Base-by-base conservation (phyloP, 495 filamentous ascomycete species). In the Podospora appendiculata region DNA sequence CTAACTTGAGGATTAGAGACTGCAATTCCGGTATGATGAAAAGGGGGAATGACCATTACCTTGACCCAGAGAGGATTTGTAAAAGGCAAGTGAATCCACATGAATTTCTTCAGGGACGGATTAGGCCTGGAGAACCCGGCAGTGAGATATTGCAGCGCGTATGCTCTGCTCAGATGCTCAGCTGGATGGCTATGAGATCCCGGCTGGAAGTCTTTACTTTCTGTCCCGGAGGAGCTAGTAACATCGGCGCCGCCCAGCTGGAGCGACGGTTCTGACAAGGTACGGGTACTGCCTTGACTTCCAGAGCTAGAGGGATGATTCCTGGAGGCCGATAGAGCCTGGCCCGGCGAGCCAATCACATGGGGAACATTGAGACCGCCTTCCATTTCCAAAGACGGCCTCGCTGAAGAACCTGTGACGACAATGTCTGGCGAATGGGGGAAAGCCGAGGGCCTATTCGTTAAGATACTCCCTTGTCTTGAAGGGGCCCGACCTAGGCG, bases 61-160 rank as follows among this genome's bases (percentile, higher is more conserved):
- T 78, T 80, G 11, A 86, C 83, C 83, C 83, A 87, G 7, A 75
- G 73, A 3, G 83, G 77, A 61, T 86, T 81, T 4, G 79, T 86
- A 53, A 78, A 86, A 0, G 82, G 82, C 32, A 85, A 63, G 58
- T 87, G 84, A 38, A 85, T 78, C 84, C 83, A 87, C 49, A 79
- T 72, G 36, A 86, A 75, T 58, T 82, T 76, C 11, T 66, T 67
- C 57, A 56, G 58, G 5, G 56, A 51, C 8, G 69, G 61, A 49
- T 69, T 55, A 0, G 72, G 71, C 32, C 70, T 58, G 32, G 68
- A 70, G 53, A 75, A 73, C 4, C 68, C 69, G 1, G 67, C 68
- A 1, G 61, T 53, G 25, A 64, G 50, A 41, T 55, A 56, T 4
- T 60, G 55, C 19, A 59, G 42, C 33, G 43, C 50, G 40, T 17